Conservation (phyloP, 2,329 filamentous ascomycete species). For the Lachnellula suecica region DNA sequence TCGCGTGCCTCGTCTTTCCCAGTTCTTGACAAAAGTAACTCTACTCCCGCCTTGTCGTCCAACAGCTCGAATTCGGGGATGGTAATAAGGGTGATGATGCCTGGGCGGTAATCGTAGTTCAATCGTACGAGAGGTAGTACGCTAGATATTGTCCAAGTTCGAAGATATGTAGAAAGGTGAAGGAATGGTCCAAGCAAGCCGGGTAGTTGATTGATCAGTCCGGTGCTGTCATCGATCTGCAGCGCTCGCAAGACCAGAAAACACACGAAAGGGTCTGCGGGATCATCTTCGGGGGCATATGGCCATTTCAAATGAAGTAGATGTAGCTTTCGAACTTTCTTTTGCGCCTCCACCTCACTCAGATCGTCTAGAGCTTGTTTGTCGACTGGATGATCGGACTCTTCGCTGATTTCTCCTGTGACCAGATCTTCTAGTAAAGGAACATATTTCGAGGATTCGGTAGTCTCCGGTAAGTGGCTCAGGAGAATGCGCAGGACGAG, state of each 20-base stretch:
- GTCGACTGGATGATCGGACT: slow-evolving; percentile 49
- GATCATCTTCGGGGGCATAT: slow-evolving; percentile 45
- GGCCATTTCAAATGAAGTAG: slow-evolving; percentile 57
- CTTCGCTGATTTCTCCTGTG: slow-evolving; percentile 22
- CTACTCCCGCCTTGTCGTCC: slow-evolving; percentile 57
- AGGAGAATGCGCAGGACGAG: slow-evolving; percentile 72
- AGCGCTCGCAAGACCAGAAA: slow-evolving; percentile 70
- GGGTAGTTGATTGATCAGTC: slow-evolving; percentile 67
- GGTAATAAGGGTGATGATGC: slow-evolving; percentile 42
- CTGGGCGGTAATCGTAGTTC: slow-evolving; percentile 68
- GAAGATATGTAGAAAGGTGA: slow-evolving; percentile 56
- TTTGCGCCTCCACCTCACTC: slow-evolving; percentile 62
- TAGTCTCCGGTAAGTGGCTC: slow-evolving; percentile 73
- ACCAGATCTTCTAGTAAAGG: slow-evolving; percentile 57
- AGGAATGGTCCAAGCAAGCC: slow-evolving; percentile 70
- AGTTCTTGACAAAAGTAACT: slow-evolving; percentile 60
- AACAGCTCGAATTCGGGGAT: slow-evolving; percentile 64
- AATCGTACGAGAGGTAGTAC: slow-evolving; percentile 68
- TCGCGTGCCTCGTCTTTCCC: slow-evolving; percentile 37
- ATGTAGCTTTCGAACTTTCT: slow-evolving; percentile 61
- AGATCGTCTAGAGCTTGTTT: slow-evolving; percentile 54
- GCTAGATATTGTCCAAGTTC: slow-evolving; percentile 67
- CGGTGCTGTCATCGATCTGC: slow-evolving; percentile 69
- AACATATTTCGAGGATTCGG: slow-evolving; percentile 62
- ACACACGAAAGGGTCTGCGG: slow-evolving; percentile 54